Conservation (phyloP, 2,329 filamentous ascomycete species). For the Hymenoscyphus fraxineus region DNA sequence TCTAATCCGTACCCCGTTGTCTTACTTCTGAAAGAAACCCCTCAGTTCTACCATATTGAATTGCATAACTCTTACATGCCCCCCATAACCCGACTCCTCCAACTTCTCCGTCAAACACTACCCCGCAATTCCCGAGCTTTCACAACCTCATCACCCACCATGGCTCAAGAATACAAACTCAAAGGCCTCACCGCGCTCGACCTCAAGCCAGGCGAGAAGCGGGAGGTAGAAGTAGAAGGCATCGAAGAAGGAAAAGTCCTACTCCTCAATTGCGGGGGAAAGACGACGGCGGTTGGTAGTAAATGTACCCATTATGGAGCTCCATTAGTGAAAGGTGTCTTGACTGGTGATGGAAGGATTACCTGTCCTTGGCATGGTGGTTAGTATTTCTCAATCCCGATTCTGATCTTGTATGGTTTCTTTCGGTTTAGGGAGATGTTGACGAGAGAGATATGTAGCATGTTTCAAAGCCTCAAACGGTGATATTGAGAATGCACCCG, state of each 20-base stretch:
- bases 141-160: constrained; percentile 25
- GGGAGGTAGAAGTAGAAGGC: constrained; percentile 87
- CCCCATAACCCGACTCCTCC: constrained; percentile 17
- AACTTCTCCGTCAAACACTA: constrained; percentile 14
- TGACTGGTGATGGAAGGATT: constrained; percentile 76
- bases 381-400: constrained; percentile 38
- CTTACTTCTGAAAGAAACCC: background rate
- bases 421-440: too few relatives aligned
- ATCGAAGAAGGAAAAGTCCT: constrained; percentile 83
- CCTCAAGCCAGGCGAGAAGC: constrained; percentile 76
- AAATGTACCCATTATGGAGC: constrained; percentile 93
- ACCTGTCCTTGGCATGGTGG: constrained; percentile 97
- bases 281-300: constrained; percentile 73
- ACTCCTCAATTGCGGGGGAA: constrained; percentile 72
- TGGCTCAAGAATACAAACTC: constrained; percentile 60
- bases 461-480: constrained; percentile 89
- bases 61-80: constrained; percentile 9
- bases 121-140: constrained; percentile 20
- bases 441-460: constrained; percentile 47
- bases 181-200: constrained; percentile 73
- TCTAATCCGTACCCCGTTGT: background rate
- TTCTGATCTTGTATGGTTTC: constrained; percentile 1
- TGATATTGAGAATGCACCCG: constrained; percentile 93
- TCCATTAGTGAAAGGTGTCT: constrained; percentile 78
- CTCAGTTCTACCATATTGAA: background rate